These are phyloP conservation scores for Myxozyma sirexii DNA, from an alignment of 805 yeast genomes.

Conservation along the genomic window DNA sequence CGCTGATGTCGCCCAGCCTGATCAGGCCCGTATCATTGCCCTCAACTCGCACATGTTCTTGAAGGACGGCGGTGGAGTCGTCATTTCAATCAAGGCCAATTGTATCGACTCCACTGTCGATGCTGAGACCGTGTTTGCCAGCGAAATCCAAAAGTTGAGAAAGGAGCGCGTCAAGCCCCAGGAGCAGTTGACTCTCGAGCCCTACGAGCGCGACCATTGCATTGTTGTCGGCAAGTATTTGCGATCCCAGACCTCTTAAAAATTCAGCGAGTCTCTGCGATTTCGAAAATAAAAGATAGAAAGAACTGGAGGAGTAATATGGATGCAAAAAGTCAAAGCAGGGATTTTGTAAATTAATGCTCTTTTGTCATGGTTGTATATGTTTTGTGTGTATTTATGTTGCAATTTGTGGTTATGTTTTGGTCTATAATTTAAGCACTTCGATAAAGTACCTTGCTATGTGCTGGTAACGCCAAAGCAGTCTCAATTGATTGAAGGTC, in stretches of 20 bases:
- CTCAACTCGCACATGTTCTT: slow-evolving; percentile 97
- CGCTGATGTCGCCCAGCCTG: slow-evolving; percentile 99
- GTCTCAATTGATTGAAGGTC: no score
- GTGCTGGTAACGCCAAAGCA: neutral
- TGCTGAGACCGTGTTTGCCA: slow-evolving; percentile 98
- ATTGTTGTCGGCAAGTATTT: slow-evolving; percentile 95
- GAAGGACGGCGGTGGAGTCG: slow-evolving; percentile 98
- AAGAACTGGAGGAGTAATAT: slow-evolving; percentile 7
- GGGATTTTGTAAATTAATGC: slow-evolving; percentile 27
- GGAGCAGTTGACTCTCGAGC: slow-evolving; percentile 96
- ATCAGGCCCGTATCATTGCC: slow-evolving; percentile 99
- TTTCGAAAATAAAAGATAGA: neutral
- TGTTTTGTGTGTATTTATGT: slow-evolving; percentile 3
- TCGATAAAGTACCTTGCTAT: neutral
- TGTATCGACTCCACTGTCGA: slow-evolving; percentile 99
- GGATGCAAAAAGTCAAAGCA: slow-evolving; percentile 11
- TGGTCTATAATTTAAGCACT: slow-evolving; percentile 8
- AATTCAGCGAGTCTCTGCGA: neutral
- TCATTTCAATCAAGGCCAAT: slow-evolving; percentile 98
- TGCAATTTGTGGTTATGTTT: slow-evolving; percentile 9
- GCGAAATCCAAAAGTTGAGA: slow-evolving; percentile 98
- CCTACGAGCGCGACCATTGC: slow-evolving; percentile 99
- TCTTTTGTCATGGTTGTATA: slow-evolving; percentile 15
- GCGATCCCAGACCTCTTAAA: slow-evolving; percentile 51
- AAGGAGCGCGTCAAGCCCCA: slow-evolving; percentile 98